Conservation (phyloP, 306 rosid species). For the Medicago arabica region DNA sequence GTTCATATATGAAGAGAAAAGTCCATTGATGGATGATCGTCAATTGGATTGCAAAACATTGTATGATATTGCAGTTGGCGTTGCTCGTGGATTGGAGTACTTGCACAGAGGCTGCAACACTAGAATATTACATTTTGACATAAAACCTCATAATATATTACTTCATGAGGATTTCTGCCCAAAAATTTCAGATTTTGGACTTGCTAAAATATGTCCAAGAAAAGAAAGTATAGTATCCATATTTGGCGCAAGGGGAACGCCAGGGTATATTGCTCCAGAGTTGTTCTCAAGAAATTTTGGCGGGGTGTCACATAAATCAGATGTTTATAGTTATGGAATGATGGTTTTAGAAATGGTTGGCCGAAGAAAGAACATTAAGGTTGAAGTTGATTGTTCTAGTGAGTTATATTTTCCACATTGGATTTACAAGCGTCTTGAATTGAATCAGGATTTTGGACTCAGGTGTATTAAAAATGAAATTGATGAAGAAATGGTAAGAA, state of each 20-base stretch:
- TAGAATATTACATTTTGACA: slow-evolving; percentile 42
- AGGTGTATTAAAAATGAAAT: slow-evolving; percentile 11
- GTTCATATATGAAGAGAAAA: slow-evolving; percentile 30
- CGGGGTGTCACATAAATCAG: slow-evolving; percentile 38
- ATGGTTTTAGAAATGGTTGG: slow-evolving; percentile 42
- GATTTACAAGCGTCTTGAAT: slow-evolving; percentile 47
- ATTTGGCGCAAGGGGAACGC: slow-evolving; percentile 36
- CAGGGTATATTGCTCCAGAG: slow-evolving; percentile 47
- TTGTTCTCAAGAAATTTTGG: slow-evolving; percentile 39
- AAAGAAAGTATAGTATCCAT: slow-evolving; percentile 37
- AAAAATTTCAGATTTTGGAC: slow-evolving; percentile 44
- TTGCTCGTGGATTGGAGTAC: slow-evolving; percentile 38
- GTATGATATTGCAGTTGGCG: slow-evolving; percentile 37
- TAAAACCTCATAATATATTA: slow-evolving; percentile 44
- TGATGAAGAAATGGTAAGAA: slow-evolving; percentile 42
- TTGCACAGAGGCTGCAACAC: slow-evolving; percentile 39
- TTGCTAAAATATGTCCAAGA: slow-evolving; percentile 37
- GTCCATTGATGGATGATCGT: neutral
- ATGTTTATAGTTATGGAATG: slow-evolving; percentile 47
- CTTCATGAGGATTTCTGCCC: slow-evolving; percentile 34
- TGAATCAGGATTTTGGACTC: slow-evolving; percentile 35
- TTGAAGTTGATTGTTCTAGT: slow-evolving; percentile 29
- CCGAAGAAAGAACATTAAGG: neutral
- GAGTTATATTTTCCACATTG: slow-evolving; percentile 43
- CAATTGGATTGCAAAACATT: slow-evolving; percentile 38